Conservation (phyloP, 345 rosid genomes). For the Raphanus sativus region DNA sequence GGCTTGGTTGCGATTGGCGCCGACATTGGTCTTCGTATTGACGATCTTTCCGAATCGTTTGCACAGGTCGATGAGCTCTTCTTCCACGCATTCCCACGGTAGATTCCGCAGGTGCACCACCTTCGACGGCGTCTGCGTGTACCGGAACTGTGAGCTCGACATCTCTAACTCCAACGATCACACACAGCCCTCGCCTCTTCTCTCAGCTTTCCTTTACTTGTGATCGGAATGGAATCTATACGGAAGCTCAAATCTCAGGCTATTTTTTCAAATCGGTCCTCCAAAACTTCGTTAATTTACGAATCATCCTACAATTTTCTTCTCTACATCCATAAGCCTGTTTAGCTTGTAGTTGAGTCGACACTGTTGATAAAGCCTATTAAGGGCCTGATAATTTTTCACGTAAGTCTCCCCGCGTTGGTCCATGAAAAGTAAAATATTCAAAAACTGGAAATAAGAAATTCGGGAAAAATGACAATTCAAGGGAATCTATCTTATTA, state of each 20-base stretch:
- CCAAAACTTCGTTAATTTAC: neutral
- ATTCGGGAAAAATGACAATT: neutral
- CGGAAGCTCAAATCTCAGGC: neutral
- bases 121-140: constrained; percentile 95
- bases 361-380: neutral
- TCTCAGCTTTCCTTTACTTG: neutral
- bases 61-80: constrained; percentile 91
- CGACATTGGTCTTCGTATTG: constrained; percentile 90
- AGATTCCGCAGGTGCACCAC: constrained; percentile 91
- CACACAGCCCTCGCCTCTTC: too few species aligned
- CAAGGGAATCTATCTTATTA: too few species aligned
- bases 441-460: neutral
- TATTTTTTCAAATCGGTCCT: neutral
- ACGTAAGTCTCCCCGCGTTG: too few species aligned
- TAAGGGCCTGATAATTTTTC: neutral
- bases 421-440: neutral
- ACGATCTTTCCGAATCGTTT: constrained; percentile 91
- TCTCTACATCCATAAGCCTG: neutral
- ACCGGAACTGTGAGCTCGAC: constrained; percentile 88
- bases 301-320: neutral
- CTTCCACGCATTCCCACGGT: constrained; percentile 92
- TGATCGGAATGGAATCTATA: neutral
- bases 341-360: neutral
- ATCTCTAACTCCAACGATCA: constrained; percentile 5
- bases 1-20: constrained; percentile 94